A percentile compares a stretch with the other conserved stretches of the same genome.
Conservation (phyloP, 129 eudicot genomes). For the Flaveria ramosissima region DNA sequence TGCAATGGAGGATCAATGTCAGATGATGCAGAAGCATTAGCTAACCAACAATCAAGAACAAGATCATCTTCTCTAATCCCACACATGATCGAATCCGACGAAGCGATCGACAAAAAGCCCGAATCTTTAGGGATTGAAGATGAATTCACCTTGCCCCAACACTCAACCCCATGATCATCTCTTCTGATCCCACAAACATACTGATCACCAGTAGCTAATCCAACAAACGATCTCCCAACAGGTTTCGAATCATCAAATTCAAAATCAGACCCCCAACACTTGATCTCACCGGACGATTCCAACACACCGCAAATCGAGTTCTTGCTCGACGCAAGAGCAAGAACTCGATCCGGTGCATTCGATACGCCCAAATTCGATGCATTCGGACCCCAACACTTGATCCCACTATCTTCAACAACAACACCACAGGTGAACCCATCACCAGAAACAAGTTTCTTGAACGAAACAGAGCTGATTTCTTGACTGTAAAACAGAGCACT, state of each 20-base stretch:
- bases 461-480: slow-evolving; percentile 39
- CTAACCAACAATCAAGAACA: slow-evolving; percentile 91
- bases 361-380: slow-evolving; percentile 44
- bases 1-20: slow-evolving; percentile 91
- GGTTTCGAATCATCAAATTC: slow-evolving; percentile 36
- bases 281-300: slow-evolving; percentile 61
- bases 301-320: slow-evolving; percentile 62
- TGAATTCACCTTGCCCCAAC: slow-evolving; percentile 82
- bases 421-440: slow-evolving; percentile 86
- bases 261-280: slow-evolving; percentile 69
- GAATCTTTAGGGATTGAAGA: slow-evolving; percentile 74
- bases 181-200: slow-evolving; percentile 87
- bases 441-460: slow-evolving; percentile 71
- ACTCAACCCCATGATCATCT: slow-evolving; percentile 76
- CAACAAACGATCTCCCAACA: slow-evolving; percentile 50
- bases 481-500: slow-evolving; percentile 60
- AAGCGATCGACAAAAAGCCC: slow-evolving; percentile 74
- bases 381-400: slow-evolving; percentile 94
- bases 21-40: slow-evolving; percentile 41
- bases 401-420: slow-evolving; percentile 51
- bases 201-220: slow-evolving; percentile 61
- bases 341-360: slow-evolving; percentile 39
- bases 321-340: slow-evolving; percentile 52
- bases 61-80: slow-evolving; percentile 89
- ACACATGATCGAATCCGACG: slow-evolving; percentile 67